These are phyloP conservation scores for Cercophora newfieldiana DNA, from an alignment of 495 filamentous ascomycete genomes.

Conservation along the genomic window DNA sequence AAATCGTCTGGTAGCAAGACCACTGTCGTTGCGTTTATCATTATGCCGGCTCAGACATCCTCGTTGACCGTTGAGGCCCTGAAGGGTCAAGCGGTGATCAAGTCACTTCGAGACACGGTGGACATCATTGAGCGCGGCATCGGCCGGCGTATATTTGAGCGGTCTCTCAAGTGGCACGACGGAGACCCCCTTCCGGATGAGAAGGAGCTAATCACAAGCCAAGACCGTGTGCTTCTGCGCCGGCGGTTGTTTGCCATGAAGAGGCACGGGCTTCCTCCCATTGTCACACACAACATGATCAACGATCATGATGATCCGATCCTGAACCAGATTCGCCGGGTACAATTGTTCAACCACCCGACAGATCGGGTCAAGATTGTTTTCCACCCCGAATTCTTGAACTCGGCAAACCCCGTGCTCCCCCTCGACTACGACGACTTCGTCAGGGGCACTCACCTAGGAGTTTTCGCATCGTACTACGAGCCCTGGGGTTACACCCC, in stretches of 20 bases:
- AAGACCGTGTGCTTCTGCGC: slow-evolving; percentile 90
- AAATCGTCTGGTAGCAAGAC: slow-evolving; percentile 83
- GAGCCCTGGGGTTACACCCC: slow-evolving; percentile 99
- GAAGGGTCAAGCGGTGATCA: slow-evolving; percentile 95
- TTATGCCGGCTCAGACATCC: slow-evolving; percentile 97
- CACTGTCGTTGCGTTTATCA: slow-evolving; percentile 97
- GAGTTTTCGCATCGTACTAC: slow-evolving; percentile 96
- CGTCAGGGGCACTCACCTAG: slow-evolving; percentile 92
- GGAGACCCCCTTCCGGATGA: slow-evolving; percentile 90
- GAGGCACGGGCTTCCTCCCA: slow-evolving; percentile 80
- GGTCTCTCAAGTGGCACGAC: slow-evolving; percentile 90
- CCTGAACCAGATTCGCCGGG: slow-evolving; percentile 91
- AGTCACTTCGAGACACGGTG: slow-evolving; percentile 89
- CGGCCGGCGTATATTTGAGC: slow-evolving; percentile 90
- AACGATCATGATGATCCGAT: slow-evolving; percentile 93
- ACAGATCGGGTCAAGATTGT: slow-evolving; percentile 94
- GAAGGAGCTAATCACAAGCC: slow-evolving; percentile 87
- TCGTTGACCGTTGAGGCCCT: slow-evolving; percentile 94
- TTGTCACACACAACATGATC: slow-evolving; percentile 99
- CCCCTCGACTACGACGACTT: slow-evolving; percentile 98
- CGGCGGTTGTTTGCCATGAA: slow-evolving; percentile 96
- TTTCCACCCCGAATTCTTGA: slow-evolving; percentile 98
- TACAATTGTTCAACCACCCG: slow-evolving; percentile 94
- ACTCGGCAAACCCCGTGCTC: slow-evolving; percentile 90
- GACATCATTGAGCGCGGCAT: slow-evolving; percentile 87